A percentile compares a stretch with the other conserved stretches of the same genome.
phyloP scores from a whole-genome alignment of 106 monocot species.

The Dactylorhiza incarnata region DNA sequence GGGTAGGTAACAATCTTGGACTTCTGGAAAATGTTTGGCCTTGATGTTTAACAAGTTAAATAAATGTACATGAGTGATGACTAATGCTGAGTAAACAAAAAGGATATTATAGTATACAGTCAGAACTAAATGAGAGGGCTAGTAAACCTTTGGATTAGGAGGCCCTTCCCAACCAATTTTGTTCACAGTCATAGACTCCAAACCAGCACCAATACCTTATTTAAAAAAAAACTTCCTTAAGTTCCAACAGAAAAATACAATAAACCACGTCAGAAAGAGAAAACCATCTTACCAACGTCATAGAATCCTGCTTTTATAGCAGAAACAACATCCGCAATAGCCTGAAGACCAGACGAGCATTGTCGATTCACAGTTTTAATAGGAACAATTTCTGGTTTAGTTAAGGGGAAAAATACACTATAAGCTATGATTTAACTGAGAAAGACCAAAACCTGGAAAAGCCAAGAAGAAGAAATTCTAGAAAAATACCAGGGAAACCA shows the following conservation, averaged over 20 bases:
- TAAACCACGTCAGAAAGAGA: neutral
- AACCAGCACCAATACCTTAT: constrained; percentile 61
- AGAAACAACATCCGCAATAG: constrained; percentile 78
- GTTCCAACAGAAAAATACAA: neutral
- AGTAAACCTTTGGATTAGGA: constrained; percentile 52
- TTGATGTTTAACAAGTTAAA: constrained; percentile 9
- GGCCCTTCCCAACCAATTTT: constrained; percentile 21
- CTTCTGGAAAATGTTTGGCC: constrained; percentile 51
- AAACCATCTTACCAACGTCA: constrained; percentile 37
- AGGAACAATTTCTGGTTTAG: constrained; percentile 57
- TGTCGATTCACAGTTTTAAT: constrained; percentile 70
- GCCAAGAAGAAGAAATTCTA: neutral
- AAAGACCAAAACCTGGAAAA: neutral
- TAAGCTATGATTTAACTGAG: neutral
- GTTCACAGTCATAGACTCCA: constrained; percentile 61
- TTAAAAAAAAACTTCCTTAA: neutral
- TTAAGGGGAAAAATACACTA: neutral
- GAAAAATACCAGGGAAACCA: constrained; percentile 76
- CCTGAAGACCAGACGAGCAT: constrained; percentile 82
- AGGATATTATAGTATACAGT: neutral
- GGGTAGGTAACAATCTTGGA: constrained; percentile 72
- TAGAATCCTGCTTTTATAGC: constrained; percentile 64
- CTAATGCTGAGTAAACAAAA: neutral
- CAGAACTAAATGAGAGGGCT: neutral
- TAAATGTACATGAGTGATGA: neutral